Base-by-base conservation (phyloP, 805 yeast genomes). In the Phaffomyces thermotolerans region DNA sequence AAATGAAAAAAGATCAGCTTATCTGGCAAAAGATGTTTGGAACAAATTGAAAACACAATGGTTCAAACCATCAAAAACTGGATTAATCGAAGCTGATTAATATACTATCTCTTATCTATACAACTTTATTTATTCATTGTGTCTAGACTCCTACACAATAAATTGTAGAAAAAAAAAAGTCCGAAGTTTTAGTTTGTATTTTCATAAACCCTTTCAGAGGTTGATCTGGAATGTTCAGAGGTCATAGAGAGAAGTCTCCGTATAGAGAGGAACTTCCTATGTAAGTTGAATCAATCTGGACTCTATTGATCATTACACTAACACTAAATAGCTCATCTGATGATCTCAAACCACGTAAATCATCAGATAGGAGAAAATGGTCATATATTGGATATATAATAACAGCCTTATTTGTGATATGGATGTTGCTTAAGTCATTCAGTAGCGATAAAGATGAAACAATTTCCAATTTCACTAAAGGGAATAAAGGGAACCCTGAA, bases 1-100 rank as follows among this genome's bases (percentile, higher is more conserved):
- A 0, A 60, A 67, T 8, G 84, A 73, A 36, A 56, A 46, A 0
- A 57, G 62, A 4, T 85, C 96, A 0, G 47, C 52, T 0, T 46
- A 36, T 0, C 56, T 81, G 8, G 91, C 95, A 0, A 63, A 63
- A 15, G 61, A 66, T 18, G 83, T 87, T 8, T 91, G 97, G 97
- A 59, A 66, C 9, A 55, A 69, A 1, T 62, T 90, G 36, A 68
- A 58, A 40, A 46, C 49, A 1, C 73, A 72, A 45, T 89, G 95
- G 95, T 84, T 90, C 59, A 62, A 69, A 45, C 95, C 95, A 0
- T 73, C 69, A 8, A 51, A 45, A 45, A 67, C 68, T 1, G 77
- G 78, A 0, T 51, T 32, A 13, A 24, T 32, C 13, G 46, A 43
- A 30, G 46, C 46, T 4, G 10, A 14, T 14, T 27, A 13, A 27